phyloP scores from a whole-genome alignment of 2,329 filamentous ascomycete species.

The Akanthomyces dipterigenus region DNA sequence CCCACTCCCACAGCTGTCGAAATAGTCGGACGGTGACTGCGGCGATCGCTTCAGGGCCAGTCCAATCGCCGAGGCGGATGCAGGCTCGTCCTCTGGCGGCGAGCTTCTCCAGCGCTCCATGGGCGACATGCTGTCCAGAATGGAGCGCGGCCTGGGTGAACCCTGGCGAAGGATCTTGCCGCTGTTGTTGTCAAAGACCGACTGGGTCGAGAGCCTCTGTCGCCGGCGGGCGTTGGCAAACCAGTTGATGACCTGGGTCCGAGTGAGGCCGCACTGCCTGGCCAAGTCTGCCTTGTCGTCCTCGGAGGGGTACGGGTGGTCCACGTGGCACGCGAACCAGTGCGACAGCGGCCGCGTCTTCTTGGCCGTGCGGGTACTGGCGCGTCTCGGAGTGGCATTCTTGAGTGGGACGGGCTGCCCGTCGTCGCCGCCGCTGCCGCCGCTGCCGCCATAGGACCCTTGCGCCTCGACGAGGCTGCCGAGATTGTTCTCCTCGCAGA shows the following conservation, averaged over 20 bases:
- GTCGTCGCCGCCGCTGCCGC: background rate
- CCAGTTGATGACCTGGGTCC: constrained; percentile 41
- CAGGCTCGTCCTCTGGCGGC: constrained; percentile 39
- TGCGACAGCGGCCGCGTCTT: constrained; percentile 38
- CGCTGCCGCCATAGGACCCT: background rate
- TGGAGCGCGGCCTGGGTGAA: constrained; percentile 35
- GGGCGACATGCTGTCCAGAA: constrained; percentile 33
- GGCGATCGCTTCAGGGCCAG: constrained; percentile 22
- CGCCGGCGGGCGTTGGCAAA: constrained; percentile 45
- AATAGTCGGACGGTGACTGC: constrained; percentile 13
- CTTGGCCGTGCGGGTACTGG: constrained; percentile 34
- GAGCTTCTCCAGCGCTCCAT: constrained; percentile 37
- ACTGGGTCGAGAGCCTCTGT: constrained; percentile 30
- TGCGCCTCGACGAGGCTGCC: background rate
- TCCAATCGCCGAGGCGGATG: constrained; percentile 31
- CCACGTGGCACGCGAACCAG: constrained; percentile 39
- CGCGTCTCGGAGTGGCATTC: constrained; percentile 22
- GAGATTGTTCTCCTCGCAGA: constrained; percentile 31
- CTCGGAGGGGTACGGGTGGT: constrained; percentile 42
- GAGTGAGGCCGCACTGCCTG: constrained; percentile 37
- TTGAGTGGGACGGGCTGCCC: constrained; percentile 9
- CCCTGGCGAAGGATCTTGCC: constrained; percentile 28
- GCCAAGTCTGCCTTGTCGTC: constrained; percentile 35
- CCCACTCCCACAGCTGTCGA: constrained; percentile 13
- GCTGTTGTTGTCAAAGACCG: constrained; percentile 19